Evolutionary conservation across 2,329 filamentous ascomycete genomes (phyloP).

Genomic region (Pestalotiopsis fici): DNA sequence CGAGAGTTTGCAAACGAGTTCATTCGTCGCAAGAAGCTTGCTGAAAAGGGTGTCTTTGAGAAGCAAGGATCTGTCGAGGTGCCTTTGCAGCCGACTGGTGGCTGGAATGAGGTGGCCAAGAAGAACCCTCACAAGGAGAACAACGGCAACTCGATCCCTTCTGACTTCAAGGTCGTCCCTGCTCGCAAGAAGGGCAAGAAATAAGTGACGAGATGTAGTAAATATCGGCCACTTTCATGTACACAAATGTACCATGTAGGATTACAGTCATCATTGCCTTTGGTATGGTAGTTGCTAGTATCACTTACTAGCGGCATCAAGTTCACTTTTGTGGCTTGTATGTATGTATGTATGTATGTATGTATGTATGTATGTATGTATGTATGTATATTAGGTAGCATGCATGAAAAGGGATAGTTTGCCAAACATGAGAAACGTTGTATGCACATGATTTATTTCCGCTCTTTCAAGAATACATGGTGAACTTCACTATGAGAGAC

Average conservation of each 20-base stretch:
- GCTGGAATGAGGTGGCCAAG: slow-evolving; percentile 98
- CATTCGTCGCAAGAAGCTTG: slow-evolving; percentile 86
- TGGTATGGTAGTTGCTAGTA: background rate
- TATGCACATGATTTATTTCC: background rate
- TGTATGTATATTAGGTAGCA: background rate
- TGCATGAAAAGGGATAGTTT: background rate
- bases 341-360: background rate
- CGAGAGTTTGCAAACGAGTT: slow-evolving; percentile 95
- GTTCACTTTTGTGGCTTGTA: background rate
- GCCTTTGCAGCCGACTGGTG: slow-evolving; percentile 51
- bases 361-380: background rate
- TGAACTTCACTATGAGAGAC: no score
- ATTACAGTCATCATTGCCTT: no score
- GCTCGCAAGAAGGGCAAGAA: slow-evolving; percentile 91
- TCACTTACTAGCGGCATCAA: background rate
- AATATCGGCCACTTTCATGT: background rate
- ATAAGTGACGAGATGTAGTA: slow-evolving; percentile 34
- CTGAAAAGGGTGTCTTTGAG: slow-evolving; percentile 87
- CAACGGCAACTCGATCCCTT: slow-evolving; percentile 48
- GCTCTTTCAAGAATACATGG: no score
- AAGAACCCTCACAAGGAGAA: slow-evolving; percentile 66
- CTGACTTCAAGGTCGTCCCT: slow-evolving; percentile 87
- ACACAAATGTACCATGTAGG: background rate
- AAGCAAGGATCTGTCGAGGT: slow-evolving; percentile 52
- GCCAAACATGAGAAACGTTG: background rate